Evolutionary conservation across 1,284 basidiomycete genomes (phyloP), one percentile per base, ranked within the genome.

Genomic region (Cerrena zonata): DNA sequence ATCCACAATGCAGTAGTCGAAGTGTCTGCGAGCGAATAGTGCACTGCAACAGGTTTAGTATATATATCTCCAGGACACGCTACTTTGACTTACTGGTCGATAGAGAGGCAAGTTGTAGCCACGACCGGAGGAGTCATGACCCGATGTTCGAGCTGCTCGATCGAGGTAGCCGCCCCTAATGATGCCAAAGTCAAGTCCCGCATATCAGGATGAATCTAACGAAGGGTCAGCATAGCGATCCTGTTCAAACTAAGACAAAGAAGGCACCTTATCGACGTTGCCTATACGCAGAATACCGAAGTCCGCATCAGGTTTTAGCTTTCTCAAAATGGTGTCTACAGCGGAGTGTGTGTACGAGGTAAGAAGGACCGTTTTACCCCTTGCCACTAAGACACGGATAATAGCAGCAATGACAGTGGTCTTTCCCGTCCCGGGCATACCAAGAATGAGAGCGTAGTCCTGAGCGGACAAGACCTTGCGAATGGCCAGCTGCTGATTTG

Each of bases 371-470:
- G 80, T 89, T 72, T 97, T 94, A 3, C 92, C 92, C 65, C 82
- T 73, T 38, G 71, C 75, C 1, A 92, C 91, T 4, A 99, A 71
- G 22, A 80, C 76, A 58, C 81, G 80, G 63, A 99, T 94, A 39
- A 97, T 78, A 38, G 91, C 86, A 0, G 91, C 91, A 49, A 98
- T 89, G 3, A 95, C 90, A 0, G 94, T 96, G 30, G 95, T 97
- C 71, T 99, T 99, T 7, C 95, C 95, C 2, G 96, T 98, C 0
- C 95, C 95, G 1, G 95, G 95, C 96, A 99, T 98, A 22, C 95
- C 96, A 4, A 98, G 76, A 26, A 99, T 80, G 42, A 98, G 71
- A 0, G 94, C 86, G 64, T 97, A 99, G 66, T 99, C 94, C 53
- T 82, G 72, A 0, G 95, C 91, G 2, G 75, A 72, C 15, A 98